A percentile compares a stretch with the other conserved stretches of the same genome.
Evolutionary conservation across 1,284 basidiomycete species (phyloP).

Genomic region (Boletellus deceptivus): DNA sequence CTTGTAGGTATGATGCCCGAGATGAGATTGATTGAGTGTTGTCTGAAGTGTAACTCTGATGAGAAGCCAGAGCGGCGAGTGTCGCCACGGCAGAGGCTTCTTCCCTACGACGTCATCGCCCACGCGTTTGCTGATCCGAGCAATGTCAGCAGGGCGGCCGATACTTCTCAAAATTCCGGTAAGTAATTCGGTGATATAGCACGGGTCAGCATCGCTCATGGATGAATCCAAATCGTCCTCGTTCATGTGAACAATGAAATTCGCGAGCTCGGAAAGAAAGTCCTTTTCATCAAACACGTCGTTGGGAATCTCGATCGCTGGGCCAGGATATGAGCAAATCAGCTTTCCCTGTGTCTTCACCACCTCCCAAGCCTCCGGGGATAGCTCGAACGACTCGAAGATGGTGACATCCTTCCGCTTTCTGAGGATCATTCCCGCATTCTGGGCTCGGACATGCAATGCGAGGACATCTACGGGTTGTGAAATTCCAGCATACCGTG

Average conservation of each 20-base stretch:
- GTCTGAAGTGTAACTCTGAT: constrained; percentile 40
- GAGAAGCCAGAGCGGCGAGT: constrained; percentile 36
- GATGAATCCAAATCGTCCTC: too few species aligned
- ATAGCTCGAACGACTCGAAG: background rate
- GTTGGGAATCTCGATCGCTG: too few species aligned
- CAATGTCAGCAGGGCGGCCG: too few species aligned
- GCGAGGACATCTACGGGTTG: background rate
- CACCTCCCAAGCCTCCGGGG: too few species aligned
- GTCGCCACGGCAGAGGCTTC: constrained; percentile 38
- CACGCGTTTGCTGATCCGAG: constrained; percentile 32
- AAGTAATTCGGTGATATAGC: too few species aligned
- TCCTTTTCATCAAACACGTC: too few species aligned
- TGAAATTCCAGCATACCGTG: background rate
- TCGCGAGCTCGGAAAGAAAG: too few species aligned
- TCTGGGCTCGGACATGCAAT: background rate
- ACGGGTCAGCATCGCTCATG: too few species aligned
- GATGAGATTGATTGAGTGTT: constrained; percentile 25
- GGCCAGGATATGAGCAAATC: too few species aligned
- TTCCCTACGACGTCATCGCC: constrained; percentile 30
- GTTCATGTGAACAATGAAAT: too few species aligned
- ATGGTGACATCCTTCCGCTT: background rate
- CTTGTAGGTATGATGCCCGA: constrained; percentile 38
- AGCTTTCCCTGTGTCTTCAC: constrained; percentile 33
- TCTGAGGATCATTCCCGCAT: background rate
- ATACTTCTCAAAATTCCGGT: too few species aligned